Evolutionary conservation across 75 land plant genomes (phyloP).

Genomic region (Azolla pinnata): DNA sequence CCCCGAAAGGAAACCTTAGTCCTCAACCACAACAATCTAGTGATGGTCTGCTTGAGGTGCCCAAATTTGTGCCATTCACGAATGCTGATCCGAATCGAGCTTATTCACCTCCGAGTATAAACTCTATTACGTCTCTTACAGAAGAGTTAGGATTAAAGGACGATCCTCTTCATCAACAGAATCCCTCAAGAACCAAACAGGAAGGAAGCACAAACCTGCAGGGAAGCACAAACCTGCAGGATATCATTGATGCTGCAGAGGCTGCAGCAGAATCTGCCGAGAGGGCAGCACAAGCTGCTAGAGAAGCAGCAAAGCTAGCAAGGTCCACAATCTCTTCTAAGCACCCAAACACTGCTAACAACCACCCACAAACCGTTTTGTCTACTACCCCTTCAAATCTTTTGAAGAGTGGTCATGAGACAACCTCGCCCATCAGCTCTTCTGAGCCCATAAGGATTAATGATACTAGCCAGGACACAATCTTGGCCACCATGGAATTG

Average conservation of each 20-base stretch:
- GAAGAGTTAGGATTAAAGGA: slow-evolving; percentile 13
- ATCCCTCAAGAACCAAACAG: slow-evolving; percentile 7
- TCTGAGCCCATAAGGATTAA: no score
- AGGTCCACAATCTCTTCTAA: slow-evolving; percentile 29
- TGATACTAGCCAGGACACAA: no score
- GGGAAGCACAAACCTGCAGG: slow-evolving; percentile 32
- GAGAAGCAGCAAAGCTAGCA: slow-evolving; percentile 60
- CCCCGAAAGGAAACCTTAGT: not conserved
- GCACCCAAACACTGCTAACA: no score
- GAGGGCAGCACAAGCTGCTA: slow-evolving; percentile 64
- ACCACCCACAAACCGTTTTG: no score
- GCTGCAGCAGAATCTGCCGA: slow-evolving; percentile 68
- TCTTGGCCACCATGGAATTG: no score
- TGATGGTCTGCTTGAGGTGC: not conserved
- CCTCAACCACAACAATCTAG: not conserved
- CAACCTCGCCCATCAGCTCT: no score
- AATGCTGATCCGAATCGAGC: slow-evolving; percentile 12
- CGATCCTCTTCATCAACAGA: not conserved
- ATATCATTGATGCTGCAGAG: slow-evolving; percentile 55
- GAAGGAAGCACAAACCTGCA: slow-evolving; percentile 27
- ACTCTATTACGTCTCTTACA: slow-evolving; percentile 7
- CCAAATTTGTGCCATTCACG: slow-evolving; percentile 8
- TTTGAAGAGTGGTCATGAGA: no score
- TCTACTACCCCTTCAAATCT: no score
- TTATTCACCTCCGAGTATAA: slow-evolving; percentile 1